Evolutionary conservation across 2,329 filamentous ascomycete species (phyloP).

Genomic region (Nothomitra cinnamomea): DNA sequence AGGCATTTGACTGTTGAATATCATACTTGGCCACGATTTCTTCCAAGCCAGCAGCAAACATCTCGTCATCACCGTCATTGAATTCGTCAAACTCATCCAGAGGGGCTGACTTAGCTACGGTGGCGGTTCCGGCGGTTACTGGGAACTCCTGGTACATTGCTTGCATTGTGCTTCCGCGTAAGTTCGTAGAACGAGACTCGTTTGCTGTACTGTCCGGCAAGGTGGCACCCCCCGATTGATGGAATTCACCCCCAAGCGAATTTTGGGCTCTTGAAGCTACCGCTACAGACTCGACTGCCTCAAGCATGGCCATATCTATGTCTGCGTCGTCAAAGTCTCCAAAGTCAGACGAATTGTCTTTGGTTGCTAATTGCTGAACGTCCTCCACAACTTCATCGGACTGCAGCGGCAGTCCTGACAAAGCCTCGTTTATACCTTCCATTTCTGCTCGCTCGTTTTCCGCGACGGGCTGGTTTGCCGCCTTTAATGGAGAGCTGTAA

Average conservation of each 20-base stretch:
- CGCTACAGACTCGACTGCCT: conserved; percentile 19
- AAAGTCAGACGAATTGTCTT: conserved; percentile 25
- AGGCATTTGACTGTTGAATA: conserved; percentile 15
- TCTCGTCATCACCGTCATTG: conserved; percentile 35
- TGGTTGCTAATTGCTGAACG: not conserved
- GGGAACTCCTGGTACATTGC: not conserved
- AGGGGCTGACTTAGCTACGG: conserved; percentile 16
- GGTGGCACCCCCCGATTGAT: not conserved
- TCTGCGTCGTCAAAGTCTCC: conserved; percentile 24
- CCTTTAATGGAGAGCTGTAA: not conserved
- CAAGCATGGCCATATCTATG: conserved; percentile 27
- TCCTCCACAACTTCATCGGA: conserved; percentile 4
- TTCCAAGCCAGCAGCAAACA: conserved; percentile 40
- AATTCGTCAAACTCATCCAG: conserved; percentile 47
- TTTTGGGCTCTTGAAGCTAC: not conserved
- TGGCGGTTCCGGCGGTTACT: not conserved
- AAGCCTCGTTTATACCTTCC: not conserved
- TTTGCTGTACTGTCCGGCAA: not conserved
- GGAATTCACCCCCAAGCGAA: not conserved
- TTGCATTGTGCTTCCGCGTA: not conserved
- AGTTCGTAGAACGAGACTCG: not conserved
- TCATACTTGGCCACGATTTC: conserved; percentile 40
- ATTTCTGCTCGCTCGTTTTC: conserved; percentile 8
- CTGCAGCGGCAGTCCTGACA: not conserved
- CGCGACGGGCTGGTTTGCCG: not conserved